Conservation (phyloP, 176 grass and related monocot genomes). For the Oryza coarctata region DNA sequence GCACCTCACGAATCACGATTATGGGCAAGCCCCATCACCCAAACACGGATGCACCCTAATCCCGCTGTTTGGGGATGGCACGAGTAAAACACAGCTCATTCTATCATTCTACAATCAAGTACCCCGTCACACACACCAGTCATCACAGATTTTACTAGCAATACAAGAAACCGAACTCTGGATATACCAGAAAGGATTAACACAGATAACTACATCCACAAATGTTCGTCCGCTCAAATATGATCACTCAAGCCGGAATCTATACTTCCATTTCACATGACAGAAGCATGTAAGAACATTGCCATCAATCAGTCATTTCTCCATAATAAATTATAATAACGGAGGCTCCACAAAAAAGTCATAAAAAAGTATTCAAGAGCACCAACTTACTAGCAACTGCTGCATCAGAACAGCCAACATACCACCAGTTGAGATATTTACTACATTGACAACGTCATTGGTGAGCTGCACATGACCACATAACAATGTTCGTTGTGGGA, state of each 20-base stretch:
- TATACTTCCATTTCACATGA: slow-evolving; percentile 19
- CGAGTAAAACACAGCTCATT: slow-evolving; percentile 1
- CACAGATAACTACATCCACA: neutral
- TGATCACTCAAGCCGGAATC: neutral
- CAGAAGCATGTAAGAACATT: neutral
- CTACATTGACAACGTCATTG: slow-evolving; percentile 86
- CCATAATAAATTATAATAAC: neutral
- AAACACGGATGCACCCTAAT: slow-evolving; percentile 2
- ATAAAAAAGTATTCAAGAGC: slow-evolving; percentile 22
- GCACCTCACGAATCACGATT: slow-evolving; percentile 29
- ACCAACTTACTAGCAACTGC: slow-evolving; percentile 44
- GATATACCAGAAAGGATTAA: neutral
- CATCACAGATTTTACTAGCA: neutral
- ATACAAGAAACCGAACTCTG: neutral
- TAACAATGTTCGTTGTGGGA: slow-evolving; percentile 11
- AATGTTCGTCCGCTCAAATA: neutral
- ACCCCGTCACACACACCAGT: neutral
- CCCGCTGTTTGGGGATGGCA: neutral
- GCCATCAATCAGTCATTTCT: neutral
- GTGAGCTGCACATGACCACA: slow-evolving; percentile 64
- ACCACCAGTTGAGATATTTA: slow-evolving; percentile 77
- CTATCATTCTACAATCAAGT: neutral
- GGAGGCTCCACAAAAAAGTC: neutral
- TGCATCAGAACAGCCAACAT: slow-evolving; percentile 70
- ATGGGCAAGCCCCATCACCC: neutral